Conservation (phyloP, 306 rosid genomes). For the Glycine tomentella region DNA sequence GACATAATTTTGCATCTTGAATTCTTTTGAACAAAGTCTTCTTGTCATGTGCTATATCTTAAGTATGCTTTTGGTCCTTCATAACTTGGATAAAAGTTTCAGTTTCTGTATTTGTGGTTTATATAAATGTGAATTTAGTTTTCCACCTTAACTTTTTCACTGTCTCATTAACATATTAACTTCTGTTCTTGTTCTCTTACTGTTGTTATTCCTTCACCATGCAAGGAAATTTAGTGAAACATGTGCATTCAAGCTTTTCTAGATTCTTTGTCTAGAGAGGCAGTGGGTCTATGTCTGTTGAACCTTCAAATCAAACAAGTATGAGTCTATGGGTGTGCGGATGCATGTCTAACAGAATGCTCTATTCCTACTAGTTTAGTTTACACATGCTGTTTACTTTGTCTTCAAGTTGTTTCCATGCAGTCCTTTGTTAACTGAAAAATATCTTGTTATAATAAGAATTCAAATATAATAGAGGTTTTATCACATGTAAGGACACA, state of each 20-base stretch:
- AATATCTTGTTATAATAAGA: too few relatives aligned
- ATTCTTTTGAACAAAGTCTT: not conserved
- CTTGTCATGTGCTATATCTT: not conserved
- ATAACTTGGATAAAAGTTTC: not conserved
- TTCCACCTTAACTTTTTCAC: constrained; percentile 19
- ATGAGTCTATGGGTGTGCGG: not conserved
- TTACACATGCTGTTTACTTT: not conserved
- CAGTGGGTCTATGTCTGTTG: not conserved
- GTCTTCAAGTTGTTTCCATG: too few relatives aligned
- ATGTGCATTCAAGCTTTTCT: not conserved
- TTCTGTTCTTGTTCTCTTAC: constrained; percentile 7
- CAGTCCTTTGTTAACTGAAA: too few relatives aligned
- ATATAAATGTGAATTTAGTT: not conserved
- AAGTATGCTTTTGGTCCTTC: not conserved
- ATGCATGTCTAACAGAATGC: not conserved
- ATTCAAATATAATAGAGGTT: too few relatives aligned
- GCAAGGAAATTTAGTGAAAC: not conserved
- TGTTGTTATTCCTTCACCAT: constrained; percentile 11
- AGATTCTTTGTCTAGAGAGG: not conserved
- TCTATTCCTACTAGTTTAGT: not conserved
- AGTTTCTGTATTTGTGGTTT: not conserved
- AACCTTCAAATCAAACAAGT: constrained; percentile 6
- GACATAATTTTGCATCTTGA: constrained; percentile 27
- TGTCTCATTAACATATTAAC: not conserved
- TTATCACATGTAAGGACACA: too few relatives aligned